phyloP scores from a whole-genome alignment of 169 alveolate genomes.

The Eimeria falciformis region DNA sequence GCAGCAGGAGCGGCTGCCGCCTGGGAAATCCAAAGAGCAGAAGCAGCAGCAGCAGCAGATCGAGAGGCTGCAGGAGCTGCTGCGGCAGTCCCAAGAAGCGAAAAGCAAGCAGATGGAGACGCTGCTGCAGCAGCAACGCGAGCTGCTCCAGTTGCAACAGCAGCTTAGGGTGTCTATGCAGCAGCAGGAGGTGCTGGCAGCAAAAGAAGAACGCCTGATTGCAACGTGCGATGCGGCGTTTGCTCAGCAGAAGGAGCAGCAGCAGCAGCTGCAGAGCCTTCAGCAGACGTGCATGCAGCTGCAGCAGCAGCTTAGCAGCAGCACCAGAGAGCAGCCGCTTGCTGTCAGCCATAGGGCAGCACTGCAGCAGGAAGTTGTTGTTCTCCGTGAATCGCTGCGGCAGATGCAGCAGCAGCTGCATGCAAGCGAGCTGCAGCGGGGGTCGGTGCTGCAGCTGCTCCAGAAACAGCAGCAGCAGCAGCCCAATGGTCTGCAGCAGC shows the following conservation, averaged over 20 bases:
- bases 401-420: slow-evolving; percentile 73
- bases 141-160: slow-evolving; percentile 62
- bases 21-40: slow-evolving; percentile 1
- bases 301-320: slow-evolving; percentile 46
- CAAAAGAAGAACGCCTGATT: slow-evolving; percentile 48
- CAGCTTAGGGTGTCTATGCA: slow-evolving; percentile 42
- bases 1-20: slow-evolving; percentile 55
- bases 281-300: slow-evolving; percentile 57
- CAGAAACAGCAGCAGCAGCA: slow-evolving; percentile 53
- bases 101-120: slow-evolving; percentile 43
- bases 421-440: slow-evolving; percentile 50
- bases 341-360: background rate
- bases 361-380: slow-evolving; percentile 39
- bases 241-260: slow-evolving; percentile 63
- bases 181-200: slow-evolving; percentile 37
- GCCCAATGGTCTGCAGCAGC: slow-evolving; percentile 47
- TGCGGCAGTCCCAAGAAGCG: slow-evolving; percentile 57
- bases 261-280: slow-evolving; percentile 66
- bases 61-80: slow-evolving; percentile 66
- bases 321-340: slow-evolving; percentile 22
- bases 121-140: slow-evolving; percentile 73
- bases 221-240: slow-evolving; percentile 43
- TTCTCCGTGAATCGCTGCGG: slow-evolving; percentile 64
- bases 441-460: slow-evolving; percentile 11
- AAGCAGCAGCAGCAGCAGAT: slow-evolving; percentile 59